A percentile compares a stretch with the other conserved stretches of the same genome.
phyloP scores from a whole-genome alignment of 805 yeast species.

The Ogataea haglerorum region DNA sequence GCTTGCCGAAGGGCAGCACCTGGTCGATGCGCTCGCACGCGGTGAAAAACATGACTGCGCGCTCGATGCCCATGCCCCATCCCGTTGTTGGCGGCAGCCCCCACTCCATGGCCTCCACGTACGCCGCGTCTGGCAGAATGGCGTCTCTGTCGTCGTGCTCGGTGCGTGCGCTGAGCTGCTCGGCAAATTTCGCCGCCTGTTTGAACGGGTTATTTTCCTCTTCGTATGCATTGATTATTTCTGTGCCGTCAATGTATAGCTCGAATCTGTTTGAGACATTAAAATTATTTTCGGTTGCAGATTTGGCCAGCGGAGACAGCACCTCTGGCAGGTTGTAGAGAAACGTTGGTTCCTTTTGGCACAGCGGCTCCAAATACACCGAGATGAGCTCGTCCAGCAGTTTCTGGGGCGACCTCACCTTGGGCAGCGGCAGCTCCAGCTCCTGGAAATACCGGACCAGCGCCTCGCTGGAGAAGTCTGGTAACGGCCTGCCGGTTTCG shows the following conservation, averaged over 20 bases:
- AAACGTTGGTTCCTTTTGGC: constrained; percentile 59
- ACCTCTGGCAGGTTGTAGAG: constrained; percentile 79
- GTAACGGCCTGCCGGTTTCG: constrained; percentile 48
- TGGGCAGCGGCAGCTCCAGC: constrained; percentile 36
- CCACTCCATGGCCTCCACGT: constrained; percentile 76
- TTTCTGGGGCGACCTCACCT: constrained; percentile 48
- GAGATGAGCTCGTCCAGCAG: constrained; percentile 64
- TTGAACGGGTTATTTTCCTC: constrained; percentile 87
- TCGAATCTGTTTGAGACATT: constrained; percentile 74
- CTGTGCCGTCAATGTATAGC: constrained; percentile 73
- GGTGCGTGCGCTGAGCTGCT: constrained; percentile 50
- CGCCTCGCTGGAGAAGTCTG: constrained; percentile 39
- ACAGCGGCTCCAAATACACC: constrained; percentile 60
- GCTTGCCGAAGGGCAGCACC: constrained; percentile 70
- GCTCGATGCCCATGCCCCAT: constrained; percentile 93
- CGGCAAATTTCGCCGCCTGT: constrained; percentile 60
- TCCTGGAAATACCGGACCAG: constrained; percentile 39
- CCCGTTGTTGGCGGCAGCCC: constrained; percentile 99
- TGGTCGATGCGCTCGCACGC: constrained; percentile 65
- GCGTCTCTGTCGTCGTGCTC: constrained; percentile 57
- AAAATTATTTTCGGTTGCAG: constrained; percentile 38
- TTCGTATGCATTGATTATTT: constrained; percentile 89
- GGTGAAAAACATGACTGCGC: constrained; percentile 77
- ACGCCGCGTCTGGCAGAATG: constrained; percentile 67
- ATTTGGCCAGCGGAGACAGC: constrained; percentile 87